These are phyloP conservation scores for Candolleomyces eurysporus DNA, from an alignment of 768 basidiomycete genomes.

Conservation along the genomic window DNA sequence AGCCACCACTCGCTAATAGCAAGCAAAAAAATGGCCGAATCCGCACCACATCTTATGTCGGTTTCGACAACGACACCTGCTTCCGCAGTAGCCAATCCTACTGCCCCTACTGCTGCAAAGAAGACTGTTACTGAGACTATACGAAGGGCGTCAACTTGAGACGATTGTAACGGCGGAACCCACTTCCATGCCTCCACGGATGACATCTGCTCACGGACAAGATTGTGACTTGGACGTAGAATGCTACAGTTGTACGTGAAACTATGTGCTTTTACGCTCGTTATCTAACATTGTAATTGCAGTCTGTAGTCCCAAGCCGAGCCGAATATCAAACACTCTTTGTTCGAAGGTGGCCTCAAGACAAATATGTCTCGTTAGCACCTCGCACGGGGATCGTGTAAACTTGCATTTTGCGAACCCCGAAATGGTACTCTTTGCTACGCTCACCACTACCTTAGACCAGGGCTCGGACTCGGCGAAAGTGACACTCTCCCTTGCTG, in stretches of 20 bases:
- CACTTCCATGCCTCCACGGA: constrained; percentile 80
- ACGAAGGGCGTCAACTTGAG: constrained; percentile 54
- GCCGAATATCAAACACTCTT: constrained; percentile 67
- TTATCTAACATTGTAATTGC: constrained; percentile 1
- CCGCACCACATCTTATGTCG: no score
- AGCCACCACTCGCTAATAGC: no score
- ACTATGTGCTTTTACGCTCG: constrained; percentile 8
- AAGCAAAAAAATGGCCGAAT: no score
- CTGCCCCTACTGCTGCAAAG: constrained; percentile 29
- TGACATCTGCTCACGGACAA: constrained; percentile 86
- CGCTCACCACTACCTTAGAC: constrained; percentile 76
- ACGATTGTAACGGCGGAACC: constrained; percentile 70
- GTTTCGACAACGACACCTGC: no score
- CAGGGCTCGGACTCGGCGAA: constrained; percentile 85
- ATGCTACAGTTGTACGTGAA: constrained; percentile 70
- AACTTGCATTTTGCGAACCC: constrained; percentile 81
- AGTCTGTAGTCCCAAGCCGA: constrained; percentile 58
- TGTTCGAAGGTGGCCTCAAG: constrained; percentile 88
- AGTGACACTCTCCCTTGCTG: constrained; percentile 68
- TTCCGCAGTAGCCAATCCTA: constrained; percentile 18
- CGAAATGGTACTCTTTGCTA: constrained; percentile 82
- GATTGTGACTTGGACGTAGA: constrained; percentile 85
- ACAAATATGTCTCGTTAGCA: constrained; percentile 74
- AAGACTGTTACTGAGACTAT: constrained; percentile 23
- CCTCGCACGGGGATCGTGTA: constrained; percentile 79